Evolutionary conservation across 2,329 filamentous ascomycete species (phyloP), one percentile per base, ranked within the genome.

Genomic region (Paecilomyces sp.): DNA sequence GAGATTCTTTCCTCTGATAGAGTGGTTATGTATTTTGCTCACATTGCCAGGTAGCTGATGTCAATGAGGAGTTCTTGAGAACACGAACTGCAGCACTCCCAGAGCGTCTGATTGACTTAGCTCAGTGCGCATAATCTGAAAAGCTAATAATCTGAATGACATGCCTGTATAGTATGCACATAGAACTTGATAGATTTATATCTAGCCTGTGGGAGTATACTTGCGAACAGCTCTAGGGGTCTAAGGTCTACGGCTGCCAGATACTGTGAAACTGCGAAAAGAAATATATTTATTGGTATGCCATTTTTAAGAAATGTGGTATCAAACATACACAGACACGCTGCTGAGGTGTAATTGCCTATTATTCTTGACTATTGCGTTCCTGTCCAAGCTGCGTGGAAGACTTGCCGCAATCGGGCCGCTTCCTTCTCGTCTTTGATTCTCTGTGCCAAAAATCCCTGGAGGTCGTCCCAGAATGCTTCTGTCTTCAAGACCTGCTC

Each of bases 381-480:
- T 15, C 63, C 63, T 53, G 85, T 81, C 88, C 89, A 94, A 52
- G 88, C 88, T 53, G 78, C 79, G 74, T 83, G 88, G 70, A 97
- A 97, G 24, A 89, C 72, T 4, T 73, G 78, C 36, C 83, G 82
- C 67, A 93, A 73, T 67, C 86, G 83, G 65, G 84, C 84, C 0
- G 88, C 90, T 69, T 84, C 81, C 2, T 71, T 72, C 57, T 81
- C 86, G 71, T 95, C 89, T 74, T 88, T 86, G 67, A 96, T 76
- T 71, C 91, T 84, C 78, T 92, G 89, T 69, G 86, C 77, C 72
- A 99, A 72, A 74, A 93, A 97, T 0, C 84, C 89, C 70, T 86
- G 86, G 63, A 99, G 75, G 77, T 97, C 94, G 8, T 77, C 77
- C 94, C 94, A 99, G 71, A 99, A 99, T 58, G 83, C 86, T 6